Percentiles rank a stretch among this genome's conserved stretches.
Conservation (phyloP, 352 stramenopile species). For the Globisporangium alternatum region DNA sequence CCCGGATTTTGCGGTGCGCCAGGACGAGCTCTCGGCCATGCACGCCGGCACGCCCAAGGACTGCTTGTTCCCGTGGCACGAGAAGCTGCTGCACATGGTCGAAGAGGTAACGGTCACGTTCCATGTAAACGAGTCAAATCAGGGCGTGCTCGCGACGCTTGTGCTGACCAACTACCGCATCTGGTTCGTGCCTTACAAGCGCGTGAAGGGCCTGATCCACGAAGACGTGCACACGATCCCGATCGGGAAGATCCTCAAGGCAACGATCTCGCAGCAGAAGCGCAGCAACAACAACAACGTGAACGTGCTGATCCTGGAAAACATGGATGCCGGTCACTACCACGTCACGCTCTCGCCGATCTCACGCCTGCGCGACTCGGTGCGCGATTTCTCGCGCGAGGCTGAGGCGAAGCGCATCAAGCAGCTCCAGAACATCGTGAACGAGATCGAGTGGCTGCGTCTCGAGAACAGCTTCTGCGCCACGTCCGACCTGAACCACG, state of each 20-base stretch:
- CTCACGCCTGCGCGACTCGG: slow-evolving; percentile 61
- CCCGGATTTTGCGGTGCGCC: slow-evolving; percentile 56
- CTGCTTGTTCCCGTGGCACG: slow-evolving; percentile 79
- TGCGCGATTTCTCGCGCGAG: slow-evolving; percentile 65
- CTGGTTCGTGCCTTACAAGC: slow-evolving; percentile 82
- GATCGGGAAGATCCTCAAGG: slow-evolving; percentile 75
- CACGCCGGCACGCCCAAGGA: slow-evolving; percentile 65
- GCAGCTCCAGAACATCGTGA: slow-evolving; percentile 72
- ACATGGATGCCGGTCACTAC: slow-evolving; percentile 86
- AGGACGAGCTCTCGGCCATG: slow-evolving; percentile 66
- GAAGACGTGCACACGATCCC: slow-evolving; percentile 84
- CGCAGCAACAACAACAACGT: slow-evolving; percentile 78
- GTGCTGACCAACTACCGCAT: slow-evolving; percentile 83
- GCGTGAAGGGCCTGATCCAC: slow-evolving; percentile 68
- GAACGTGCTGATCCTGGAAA: slow-evolving; percentile 73
- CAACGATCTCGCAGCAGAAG: slow-evolving; percentile 76
- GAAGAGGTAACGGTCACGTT: slow-evolving; percentile 88
- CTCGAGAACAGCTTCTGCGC: slow-evolving; percentile 85
- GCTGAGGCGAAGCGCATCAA: slow-evolving; percentile 80
- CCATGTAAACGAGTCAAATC: slow-evolving; percentile 84
- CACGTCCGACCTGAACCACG: slow-evolving; percentile 69
- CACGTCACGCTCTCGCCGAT: slow-evolving; percentile 83
- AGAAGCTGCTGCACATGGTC: slow-evolving; percentile 83
- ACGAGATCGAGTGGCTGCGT: slow-evolving; percentile 81
- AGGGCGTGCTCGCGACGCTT: slow-evolving; percentile 75